phyloP scores from a whole-genome alignment of 2,329 filamentous ascomycete species.

The Aspergillus tanneri region DNA sequence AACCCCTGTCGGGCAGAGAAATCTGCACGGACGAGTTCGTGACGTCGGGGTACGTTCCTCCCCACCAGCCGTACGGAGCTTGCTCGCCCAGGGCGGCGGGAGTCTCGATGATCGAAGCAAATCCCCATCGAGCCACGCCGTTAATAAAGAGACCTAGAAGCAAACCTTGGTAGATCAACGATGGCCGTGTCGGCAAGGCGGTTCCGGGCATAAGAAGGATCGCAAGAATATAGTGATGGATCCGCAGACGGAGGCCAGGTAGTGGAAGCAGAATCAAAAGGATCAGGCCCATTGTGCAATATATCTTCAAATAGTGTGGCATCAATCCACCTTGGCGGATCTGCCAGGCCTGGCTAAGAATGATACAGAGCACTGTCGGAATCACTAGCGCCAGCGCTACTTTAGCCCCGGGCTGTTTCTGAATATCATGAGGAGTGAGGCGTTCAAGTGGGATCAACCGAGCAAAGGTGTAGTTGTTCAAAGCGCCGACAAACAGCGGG shows the following conservation, averaged over 20 bases:
- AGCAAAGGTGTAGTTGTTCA: conserved; percentile 94
- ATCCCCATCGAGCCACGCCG: conserved; percentile 90
- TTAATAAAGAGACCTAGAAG: conserved; percentile 91
- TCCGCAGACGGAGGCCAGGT: conserved; percentile 76
- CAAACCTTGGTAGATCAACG: conserved; percentile 83
- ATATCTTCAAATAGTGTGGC: conserved; percentile 73
- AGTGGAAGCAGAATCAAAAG: conserved; percentile 70
- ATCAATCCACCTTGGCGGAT: conserved; percentile 84
- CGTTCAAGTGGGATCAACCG: conserved; percentile 84
- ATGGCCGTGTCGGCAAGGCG: conserved; percentile 79
- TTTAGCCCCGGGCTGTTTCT: conserved; percentile 84
- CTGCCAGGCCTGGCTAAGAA: conserved; percentile 75
- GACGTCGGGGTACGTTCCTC: conserved; percentile 53
- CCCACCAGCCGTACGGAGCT: conserved; percentile 45
- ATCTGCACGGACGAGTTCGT: conserved; percentile 47
- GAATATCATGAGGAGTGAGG: conserved; percentile 84
- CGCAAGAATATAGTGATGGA: conserved; percentile 93
- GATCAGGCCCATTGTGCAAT: conserved; percentile 64
- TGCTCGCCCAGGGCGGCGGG: conserved; percentile 62
- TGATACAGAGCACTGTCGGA: conserved; percentile 65
- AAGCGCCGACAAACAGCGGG: conserved; percentile 81
- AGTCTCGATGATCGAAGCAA: conserved; percentile 84
- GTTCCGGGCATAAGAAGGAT: conserved; percentile 86
- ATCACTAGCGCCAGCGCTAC: conserved; percentile 78
- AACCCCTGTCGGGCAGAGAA: conserved; percentile 40